These are phyloP conservation scores for Apiospora phragmitis DNA, from an alignment of 2,329 filamentous ascomycete species.

Conservation along the genomic window DNA sequence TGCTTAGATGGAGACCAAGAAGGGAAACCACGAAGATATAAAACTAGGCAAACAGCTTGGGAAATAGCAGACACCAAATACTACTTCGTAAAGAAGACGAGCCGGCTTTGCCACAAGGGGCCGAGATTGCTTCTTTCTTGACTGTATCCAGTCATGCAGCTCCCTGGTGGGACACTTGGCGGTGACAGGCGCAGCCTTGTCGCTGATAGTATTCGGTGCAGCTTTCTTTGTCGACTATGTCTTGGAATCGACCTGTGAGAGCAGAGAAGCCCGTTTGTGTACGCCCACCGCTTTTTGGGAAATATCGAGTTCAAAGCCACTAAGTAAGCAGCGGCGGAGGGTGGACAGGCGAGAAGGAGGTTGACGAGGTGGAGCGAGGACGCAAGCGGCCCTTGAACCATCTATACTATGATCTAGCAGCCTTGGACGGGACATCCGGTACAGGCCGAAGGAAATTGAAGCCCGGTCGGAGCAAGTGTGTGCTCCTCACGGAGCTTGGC, in stretches of 20 bases:
- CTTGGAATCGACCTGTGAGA: slow-evolving; percentile 50
- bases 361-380: slow-evolving; percentile 19
- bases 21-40: slow-evolving; percentile 35
- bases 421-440: not conserved
- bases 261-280: slow-evolving; percentile 46
- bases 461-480: slow-evolving; percentile 20
- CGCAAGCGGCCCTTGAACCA: slow-evolving; percentile 16
- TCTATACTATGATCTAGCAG: slow-evolving; percentile 3
- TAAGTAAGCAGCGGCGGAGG: slow-evolving; percentile 40
- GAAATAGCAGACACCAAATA: slow-evolving; percentile 26
- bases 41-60: slow-evolving; percentile 38
- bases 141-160: slow-evolving; percentile 40
- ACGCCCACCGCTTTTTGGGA: slow-evolving; percentile 50
- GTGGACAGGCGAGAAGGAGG: slow-evolving; percentile 16
- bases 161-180: slow-evolving; percentile 36
- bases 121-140: slow-evolving; percentile 38
- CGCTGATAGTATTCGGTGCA: slow-evolving; percentile 43
- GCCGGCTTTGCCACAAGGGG: slow-evolving; percentile 38
- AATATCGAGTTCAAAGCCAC: slow-evolving; percentile 40
- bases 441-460: slow-evolving; percentile 13
- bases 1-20: slow-evolving; percentile 12
- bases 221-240: slow-evolving; percentile 48
- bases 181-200: slow-evolving; percentile 35
- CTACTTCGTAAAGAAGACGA: slow-evolving; percentile 33
- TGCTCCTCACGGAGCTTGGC: slow-evolving; percentile 19